Base-by-base conservation (phyloP, 2,329 filamentous ascomycete species). In the Cephalotrichum gorgonifer region DNA sequence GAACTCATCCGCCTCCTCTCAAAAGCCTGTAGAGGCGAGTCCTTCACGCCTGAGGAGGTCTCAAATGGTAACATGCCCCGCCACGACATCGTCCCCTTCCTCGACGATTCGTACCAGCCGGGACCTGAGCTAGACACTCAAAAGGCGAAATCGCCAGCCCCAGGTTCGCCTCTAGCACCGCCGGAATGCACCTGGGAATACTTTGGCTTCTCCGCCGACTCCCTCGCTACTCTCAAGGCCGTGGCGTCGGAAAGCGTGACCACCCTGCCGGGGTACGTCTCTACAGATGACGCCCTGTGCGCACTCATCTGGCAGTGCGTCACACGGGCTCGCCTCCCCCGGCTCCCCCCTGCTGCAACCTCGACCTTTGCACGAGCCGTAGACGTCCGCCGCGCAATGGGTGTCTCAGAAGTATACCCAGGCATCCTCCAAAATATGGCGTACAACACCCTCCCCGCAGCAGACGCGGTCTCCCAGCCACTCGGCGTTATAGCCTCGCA, bases 241-340 rank as follows among this genome's bases (percentile, higher is more conserved):
- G 30, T 55, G 0, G 70, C 71, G 3, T 57, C 57, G 6, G 41
- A 55, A 48, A 53, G 55, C 9, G 47, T 58, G 47, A 51, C 58
- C 20, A 17, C 46, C 2, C 43, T 55, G 4, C 35, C 33, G 1
- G 51, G 51, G 2, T 77, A 66, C 52, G 57, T 78, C 22, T 75
- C 75, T 2, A 79, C 74, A 1, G 75, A 81, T 49, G 76, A 81
- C 54, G 64, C 68, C 3, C 58, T 79, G 14, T 71, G 60, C 2
- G 73, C 74, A 0, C 70, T 78, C 43, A 60, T 78, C 49, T 79
- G 72, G 72, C 64, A 73, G 51, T 64, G 62, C 0, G 54, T 74
- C 9, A 59, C 61, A 0, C 68, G 68, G 27, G 67, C 63, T 0
- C 69, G 76, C 14, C 55, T 63, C 1, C 51, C 60, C 0, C 67